Percentiles rank a stretch among this genome's conserved stretches.
These are phyloP conservation scores for Lobosporangium transversale DNA, from an alignment of 192 early-diverging fungal genomes.

Conservation along the genomic window DNA sequence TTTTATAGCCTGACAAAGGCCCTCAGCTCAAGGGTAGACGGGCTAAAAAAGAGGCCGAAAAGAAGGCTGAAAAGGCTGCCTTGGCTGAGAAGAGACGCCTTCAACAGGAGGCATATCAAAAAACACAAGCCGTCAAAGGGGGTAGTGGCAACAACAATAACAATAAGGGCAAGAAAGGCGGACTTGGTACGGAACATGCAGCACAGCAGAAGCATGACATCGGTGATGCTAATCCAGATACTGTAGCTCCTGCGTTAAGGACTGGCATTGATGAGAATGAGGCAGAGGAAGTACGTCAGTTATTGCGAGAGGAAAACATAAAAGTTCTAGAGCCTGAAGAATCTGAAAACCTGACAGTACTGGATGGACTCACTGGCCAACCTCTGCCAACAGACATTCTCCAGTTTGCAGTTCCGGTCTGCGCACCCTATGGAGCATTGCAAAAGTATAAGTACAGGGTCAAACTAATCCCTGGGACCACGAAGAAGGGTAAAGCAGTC, in stretches of 20 bases:
- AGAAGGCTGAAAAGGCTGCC: constrained; percentile 53
- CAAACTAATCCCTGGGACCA: constrained; percentile 88
- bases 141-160: constrained; percentile 15
- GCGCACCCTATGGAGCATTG: constrained; percentile 89
- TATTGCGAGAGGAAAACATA: constrained; percentile 69
- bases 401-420: constrained; percentile 88
- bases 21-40: constrained; percentile 81
- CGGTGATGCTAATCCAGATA: neutral
- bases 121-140: constrained; percentile 18
- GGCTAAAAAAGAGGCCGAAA: constrained; percentile 66
- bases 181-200: neutral
- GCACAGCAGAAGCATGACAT: neutral
- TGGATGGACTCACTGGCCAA: constrained; percentile 84
- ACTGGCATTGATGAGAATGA: constrained; percentile 38
- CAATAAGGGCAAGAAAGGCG: constrained; percentile 34
- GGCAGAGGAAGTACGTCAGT: constrained; percentile 59
- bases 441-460: constrained; percentile 94
- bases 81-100: constrained; percentile 48
- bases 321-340: constrained; percentile 63
- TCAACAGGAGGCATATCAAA: constrained; percentile 28
- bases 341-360: constrained; percentile 65
- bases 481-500: constrained; percentile 90
- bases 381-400: constrained; percentile 86
- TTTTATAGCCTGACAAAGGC: constrained; percentile 66
- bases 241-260: constrained; percentile 13